Conservation (phyloP, 2,329 filamentous ascomycete genomes). For the Aspergillus pseudotamarii region DNA sequence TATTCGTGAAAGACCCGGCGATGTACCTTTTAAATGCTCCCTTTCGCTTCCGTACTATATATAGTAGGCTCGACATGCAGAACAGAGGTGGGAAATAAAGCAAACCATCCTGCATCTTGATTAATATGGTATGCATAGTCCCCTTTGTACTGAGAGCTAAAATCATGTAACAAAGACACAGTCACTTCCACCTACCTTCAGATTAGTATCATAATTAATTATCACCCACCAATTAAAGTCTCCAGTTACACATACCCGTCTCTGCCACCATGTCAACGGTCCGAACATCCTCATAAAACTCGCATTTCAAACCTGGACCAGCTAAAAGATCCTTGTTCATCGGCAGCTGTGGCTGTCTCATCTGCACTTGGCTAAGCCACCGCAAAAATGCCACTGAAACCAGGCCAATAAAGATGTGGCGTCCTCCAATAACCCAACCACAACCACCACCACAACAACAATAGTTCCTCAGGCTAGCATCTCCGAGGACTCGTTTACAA, state of each 20-base stretch:
- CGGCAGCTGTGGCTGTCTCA: neutral
- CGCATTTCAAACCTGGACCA: neutral
- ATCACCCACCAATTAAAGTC: neutral
- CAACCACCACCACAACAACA: no score
- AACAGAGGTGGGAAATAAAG: neutral
- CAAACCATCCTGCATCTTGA: neutral
- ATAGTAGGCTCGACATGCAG: neutral
- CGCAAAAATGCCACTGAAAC: neutral
- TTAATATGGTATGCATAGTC: neutral
- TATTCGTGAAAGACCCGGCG: neutral
- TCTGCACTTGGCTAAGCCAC: neutral
- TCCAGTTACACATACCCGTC: neutral
- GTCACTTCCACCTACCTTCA: neutral
- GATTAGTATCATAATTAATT: neutral
- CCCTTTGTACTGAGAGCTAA: neutral
- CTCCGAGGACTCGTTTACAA: neutral
- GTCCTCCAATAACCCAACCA: neutral
- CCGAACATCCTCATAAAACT: neutral
- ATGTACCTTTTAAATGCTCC: neutral
- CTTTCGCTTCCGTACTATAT: neutral
- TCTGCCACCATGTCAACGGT: neutral
- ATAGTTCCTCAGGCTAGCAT: neutral
- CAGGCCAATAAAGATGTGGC: neutral
- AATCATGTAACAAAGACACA: neutral
- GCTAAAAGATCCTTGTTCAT: neutral